These are phyloP conservation scores for Erucastrum elatum DNA, from an alignment of 345 rosid species.

Conservation along the genomic window DNA sequence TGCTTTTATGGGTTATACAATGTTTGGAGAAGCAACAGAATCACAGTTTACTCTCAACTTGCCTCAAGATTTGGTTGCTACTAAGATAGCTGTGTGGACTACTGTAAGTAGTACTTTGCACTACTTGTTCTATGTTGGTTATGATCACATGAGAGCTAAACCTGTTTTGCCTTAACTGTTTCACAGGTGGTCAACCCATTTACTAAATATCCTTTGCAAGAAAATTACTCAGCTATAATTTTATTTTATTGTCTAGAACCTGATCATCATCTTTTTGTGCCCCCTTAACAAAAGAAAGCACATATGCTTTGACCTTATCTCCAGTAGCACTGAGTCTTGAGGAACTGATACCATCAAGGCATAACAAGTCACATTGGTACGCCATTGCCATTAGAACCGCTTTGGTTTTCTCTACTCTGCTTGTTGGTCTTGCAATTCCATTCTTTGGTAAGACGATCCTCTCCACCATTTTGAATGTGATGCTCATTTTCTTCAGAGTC, in stretches of 20 bases:
- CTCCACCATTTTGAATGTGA: slow-evolving; percentile 12
- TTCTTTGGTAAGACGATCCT: slow-evolving; percentile 65
- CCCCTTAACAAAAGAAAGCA: slow-evolving; percentile 45
- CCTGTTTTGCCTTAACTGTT: not conserved
- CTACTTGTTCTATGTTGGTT: not conserved
- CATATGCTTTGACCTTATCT: slow-evolving; percentile 87
- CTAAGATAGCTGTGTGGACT: slow-evolving; percentile 97
- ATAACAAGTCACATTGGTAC: slow-evolving; percentile 59
- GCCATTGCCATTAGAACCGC: slow-evolving; percentile 69
- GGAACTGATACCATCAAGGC: slow-evolving; percentile 79
- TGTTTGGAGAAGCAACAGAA: slow-evolving; percentile 77
- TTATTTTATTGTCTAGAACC: not conserved
- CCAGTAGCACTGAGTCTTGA: slow-evolving; percentile 97
- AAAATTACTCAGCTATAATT: not conserved
- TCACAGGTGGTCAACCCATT: slow-evolving; percentile 91
- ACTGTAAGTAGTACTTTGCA: slow-evolving; percentile 50
- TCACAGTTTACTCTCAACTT: slow-evolving; percentile 94
- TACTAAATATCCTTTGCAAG: slow-evolving; percentile 75
- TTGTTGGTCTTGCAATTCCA: slow-evolving; percentile 75
- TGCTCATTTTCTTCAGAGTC: not conserved
- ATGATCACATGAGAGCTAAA: not conserved
- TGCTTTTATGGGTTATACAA: slow-evolving; percentile 83
- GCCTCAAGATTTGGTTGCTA: slow-evolving; percentile 78
- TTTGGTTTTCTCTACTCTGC: slow-evolving; percentile 77
- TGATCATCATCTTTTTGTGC: not conserved